Evolutionary conservation across 345 rosid species (phyloP), one percentile per base, ranked within the genome.

Genomic region (Xanthoceras sorbifolium): DNA sequence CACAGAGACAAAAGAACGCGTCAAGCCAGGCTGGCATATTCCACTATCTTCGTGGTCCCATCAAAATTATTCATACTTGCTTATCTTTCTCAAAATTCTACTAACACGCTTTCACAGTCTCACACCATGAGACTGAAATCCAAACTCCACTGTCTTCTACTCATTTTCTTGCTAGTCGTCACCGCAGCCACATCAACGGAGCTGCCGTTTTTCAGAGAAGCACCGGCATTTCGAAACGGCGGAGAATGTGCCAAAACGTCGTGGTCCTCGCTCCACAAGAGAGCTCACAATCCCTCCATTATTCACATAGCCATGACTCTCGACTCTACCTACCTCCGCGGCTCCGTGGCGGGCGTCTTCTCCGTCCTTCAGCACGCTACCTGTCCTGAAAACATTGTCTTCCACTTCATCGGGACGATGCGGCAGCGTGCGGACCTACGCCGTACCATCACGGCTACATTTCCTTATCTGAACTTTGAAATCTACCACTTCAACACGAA

Each of bases 281-380:
- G 57, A 5, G 44, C 67, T 50, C 77, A 82, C 83, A 74, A 85
- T 17, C 83, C 87, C 8, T 76, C 86, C 9, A 38, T 81, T 28
- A 90, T 92, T 77, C 98, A 94, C 83, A 84, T 94, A 66, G 89
- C 88, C 1, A 92, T 94, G 98, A 94, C 97, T 32, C 90, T 94
- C 78, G 98, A 94, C 88, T 73, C 87, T 14, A 87, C 84, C 64
- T 94, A 94, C 86, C 94, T 94, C 88, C 97, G 97, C 0, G 97
- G 98, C 77, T 92, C 98, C 25, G 76, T 94, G 67, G 97, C 97
- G 68, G 97, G 90, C 1, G 94, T 94, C 29, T 82, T 94, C 75
- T 94, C 98, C 72, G 89, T 92, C 57, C 92, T 94, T 57, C 93
- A 88, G 29, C 98, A 94, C 87, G 91, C 98, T 28, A 63, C 92